phyloP scores from a whole-genome alignment of 2,329 filamentous ascomycete genomes.

The Beauveria pseudobassiana region DNA sequence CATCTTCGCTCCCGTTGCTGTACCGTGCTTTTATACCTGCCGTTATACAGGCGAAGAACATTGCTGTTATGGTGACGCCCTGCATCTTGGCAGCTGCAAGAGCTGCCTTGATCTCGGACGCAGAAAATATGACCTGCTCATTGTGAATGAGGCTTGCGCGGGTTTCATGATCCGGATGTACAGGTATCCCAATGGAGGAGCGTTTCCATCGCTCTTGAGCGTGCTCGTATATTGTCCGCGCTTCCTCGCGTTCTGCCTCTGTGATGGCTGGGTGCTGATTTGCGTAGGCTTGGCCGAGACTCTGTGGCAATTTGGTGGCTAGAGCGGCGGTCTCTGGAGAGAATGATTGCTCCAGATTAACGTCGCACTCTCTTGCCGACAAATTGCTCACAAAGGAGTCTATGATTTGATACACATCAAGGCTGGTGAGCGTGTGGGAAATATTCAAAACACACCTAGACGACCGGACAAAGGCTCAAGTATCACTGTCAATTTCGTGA shows the following conservation, averaged over 20 bases:
- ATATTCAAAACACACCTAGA: neutral
- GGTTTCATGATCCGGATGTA: neutral
- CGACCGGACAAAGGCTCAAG: neutral
- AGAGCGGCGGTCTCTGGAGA: neutral
- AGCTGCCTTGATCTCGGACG: neutral
- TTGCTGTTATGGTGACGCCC: neutral
- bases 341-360: neutral
- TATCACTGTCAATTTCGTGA: neutral
- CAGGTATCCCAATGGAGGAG: neutral
- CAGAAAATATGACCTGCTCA: neutral
- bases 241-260: neutral
- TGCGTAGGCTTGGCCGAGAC: neutral
- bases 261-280: neutral
- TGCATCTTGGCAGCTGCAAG: neutral
- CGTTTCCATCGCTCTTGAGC: neutral
- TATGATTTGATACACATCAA: neutral
- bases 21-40: neutral
- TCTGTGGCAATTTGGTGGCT: neutral
- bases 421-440: constrained; percentile 1
- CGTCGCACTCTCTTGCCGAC: neutral
- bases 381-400: neutral
- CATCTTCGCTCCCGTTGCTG: neutral
- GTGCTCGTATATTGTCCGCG: neutral
- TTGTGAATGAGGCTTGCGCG: neutral
- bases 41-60: neutral